Percentiles rank a stretch among this genome's conserved stretches.
These are phyloP conservation scores for Leccinum uliginosum DNA, from an alignment of 768 basidiomycete genomes.

Conservation along the genomic window DNA sequence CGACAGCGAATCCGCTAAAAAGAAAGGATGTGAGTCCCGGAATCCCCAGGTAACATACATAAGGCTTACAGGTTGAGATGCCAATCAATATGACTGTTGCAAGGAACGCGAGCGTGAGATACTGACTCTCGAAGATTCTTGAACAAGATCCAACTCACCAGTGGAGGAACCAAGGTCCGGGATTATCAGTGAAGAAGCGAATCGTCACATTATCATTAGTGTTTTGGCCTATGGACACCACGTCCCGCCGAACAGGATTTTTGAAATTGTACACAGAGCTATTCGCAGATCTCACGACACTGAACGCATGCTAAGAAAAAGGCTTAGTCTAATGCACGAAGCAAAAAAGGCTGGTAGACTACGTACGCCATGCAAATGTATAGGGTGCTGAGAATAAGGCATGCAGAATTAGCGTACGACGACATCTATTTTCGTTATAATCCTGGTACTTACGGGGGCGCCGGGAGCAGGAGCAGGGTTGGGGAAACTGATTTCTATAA, in stretches of 20 bases:
- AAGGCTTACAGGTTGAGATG: conserved; percentile 23
- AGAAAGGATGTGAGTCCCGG: conserved; percentile 15
- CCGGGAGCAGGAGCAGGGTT: conserved; percentile 23
- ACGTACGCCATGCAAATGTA: conserved; percentile 42
- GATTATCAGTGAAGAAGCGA: conserved; percentile 61
- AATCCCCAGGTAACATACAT: background rate
- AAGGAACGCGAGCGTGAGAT: background rate
- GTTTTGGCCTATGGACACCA: conserved; percentile 21
- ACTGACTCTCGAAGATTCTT: background rate
- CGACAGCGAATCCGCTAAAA: conserved; percentile 27
- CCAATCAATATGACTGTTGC: conserved; percentile 28
- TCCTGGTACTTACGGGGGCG: conserved; percentile 24
- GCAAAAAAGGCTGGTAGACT: background rate
- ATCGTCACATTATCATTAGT: conserved; percentile 46
- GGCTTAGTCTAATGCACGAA: background rate
- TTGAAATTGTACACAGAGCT: conserved; percentile 30
- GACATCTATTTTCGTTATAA: background rate
- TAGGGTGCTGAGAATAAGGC: conserved; percentile 30
- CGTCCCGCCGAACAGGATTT: conserved; percentile 36
- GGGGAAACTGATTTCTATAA: conserved; percentile 44
- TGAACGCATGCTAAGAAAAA: conserved; percentile 32
- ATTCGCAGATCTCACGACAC: conserved; percentile 32
- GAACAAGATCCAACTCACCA: conserved; percentile 25
- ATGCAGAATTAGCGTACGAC: conserved; percentile 2
- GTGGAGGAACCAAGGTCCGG: conserved; percentile 58